Base-by-base conservation (phyloP, 108 stramenopile genomes). In the Parietichytrium sp. region DNA sequence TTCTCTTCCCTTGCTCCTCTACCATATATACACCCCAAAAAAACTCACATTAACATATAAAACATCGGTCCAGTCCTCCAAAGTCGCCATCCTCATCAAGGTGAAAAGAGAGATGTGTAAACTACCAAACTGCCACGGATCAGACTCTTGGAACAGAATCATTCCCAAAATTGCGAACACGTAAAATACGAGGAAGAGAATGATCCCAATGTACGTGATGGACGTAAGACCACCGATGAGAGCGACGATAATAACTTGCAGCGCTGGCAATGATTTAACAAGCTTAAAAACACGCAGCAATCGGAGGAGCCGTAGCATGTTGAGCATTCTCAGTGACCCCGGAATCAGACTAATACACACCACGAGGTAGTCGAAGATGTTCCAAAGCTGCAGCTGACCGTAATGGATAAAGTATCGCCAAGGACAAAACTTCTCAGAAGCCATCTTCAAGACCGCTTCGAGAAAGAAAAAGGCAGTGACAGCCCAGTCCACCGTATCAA, bases 121-220 rank as follows among this genome's bases (percentile, higher is more conserved):
- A 23, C 29, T 49, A 47, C 79, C 82, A 31, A 85, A 83, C 82
- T 83, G 79, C 48, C 48, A 80, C 3, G 87, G 87, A 50, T 87
- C 87, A 52, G 82, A 83, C 4, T 31, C 38, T 6, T 50, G 33
- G 42, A 83, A 54, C 2, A 87, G 78, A 49, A 79, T 81, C n/a
- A 87, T 38, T 31, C 83, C 84, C 23, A 85, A n/a, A 29, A 85
- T 78, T 20, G 84, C 87, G 48, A 49, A 87, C 26, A 87, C 82
- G 80, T 87, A 87, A 29, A 87, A 87, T 3, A 85, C 81, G 38
- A 87, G 61, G 29, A 87, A 51, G n/a, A 87, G 85, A 33, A 87
- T 54, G 48, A 85, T 52, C 4, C 82, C 61, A 38, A 87, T 87
- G 80, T 87, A 85, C 4, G 20, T 15, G 45, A 87, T 87, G 49